phyloP scores from a whole-genome alignment of 495 filamentous ascomycete species.

The Penicillium silybi region DNA sequence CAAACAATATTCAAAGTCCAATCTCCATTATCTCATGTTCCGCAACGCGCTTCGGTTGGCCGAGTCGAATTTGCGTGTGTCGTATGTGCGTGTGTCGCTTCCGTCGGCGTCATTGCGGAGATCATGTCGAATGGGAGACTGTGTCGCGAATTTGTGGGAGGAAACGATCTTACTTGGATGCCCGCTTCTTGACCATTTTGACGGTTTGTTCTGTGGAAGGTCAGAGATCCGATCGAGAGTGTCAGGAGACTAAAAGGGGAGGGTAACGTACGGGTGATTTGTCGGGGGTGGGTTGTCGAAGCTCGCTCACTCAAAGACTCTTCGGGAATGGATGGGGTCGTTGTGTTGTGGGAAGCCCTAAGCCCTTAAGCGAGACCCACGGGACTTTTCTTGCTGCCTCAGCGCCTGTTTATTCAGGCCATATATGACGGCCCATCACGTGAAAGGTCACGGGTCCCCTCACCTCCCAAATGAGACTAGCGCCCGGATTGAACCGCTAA shows the following conservation, averaged over 20 bases:
- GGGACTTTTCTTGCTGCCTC: slow-evolving; percentile 19
- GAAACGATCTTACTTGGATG: slow-evolving; percentile 74
- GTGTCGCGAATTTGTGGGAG: slow-evolving; percentile 18
- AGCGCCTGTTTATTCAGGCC: slow-evolving; percentile 1
- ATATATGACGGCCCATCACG: neutral
- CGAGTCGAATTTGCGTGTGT: slow-evolving; percentile 1
- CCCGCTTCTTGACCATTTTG: slow-evolving; percentile 99
- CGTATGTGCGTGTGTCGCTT: slow-evolving; percentile 14
- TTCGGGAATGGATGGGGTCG: slow-evolving; percentile 37
- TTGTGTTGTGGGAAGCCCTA: slow-evolving; percentile 48
- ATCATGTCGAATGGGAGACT: slow-evolving; percentile 26
- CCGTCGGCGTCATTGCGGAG: slow-evolving; percentile 32
- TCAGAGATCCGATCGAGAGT: slow-evolving; percentile 26
- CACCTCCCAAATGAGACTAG: slow-evolving; percentile 10
- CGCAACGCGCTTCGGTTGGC: slow-evolving; percentile 18
- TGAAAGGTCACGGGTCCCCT: neutral
- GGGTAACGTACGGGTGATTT: slow-evolving; percentile 43
- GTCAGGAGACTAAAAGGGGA: slow-evolving; percentile 18
- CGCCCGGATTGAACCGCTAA: slow-evolving; percentile 18
- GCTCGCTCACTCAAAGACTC: slow-evolving; percentile 35
- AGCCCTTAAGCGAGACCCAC: slow-evolving; percentile 42
- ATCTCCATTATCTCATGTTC: slow-evolving; percentile 21
- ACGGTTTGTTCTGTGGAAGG: slow-evolving; percentile 51
- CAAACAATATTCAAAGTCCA: slow-evolving; percentile 8
- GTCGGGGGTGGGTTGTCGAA: slow-evolving; percentile 47